Base-by-base conservation (phyloP, 176 grass and related monocot genomes). In the Canna indica region DNA sequence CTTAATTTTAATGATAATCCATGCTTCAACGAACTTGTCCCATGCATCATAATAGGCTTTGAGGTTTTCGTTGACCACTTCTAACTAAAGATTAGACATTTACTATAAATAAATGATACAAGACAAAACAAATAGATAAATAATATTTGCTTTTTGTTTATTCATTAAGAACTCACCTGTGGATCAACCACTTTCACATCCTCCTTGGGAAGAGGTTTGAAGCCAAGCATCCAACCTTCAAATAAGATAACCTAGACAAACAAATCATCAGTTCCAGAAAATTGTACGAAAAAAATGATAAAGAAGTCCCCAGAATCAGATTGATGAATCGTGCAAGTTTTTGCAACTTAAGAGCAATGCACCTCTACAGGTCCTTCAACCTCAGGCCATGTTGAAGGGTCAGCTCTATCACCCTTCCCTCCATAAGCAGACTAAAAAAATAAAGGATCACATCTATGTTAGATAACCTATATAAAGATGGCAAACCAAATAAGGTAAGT, bases 151-250 rank as follows among this genome's bases (percentile, higher is more conserved):
- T 7, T n/a, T 20, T 33, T 16, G 31, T 39, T 41, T 7, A 30
- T 29, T 29, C 12, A 33, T 16, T n/a, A 27, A 67, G 36, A 78
- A 82, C 64, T 82, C 39, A 59, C 95, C 78, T 93, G 90, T 63
- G 86, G 90, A 72, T 99, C 84, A 73, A 99, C 77, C 68, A 75
- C 82, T 84, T 90, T 88, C 33, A 90, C 95, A 82, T 72, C 84
- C 78, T 93, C 95, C 81, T 86, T 88, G 41, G 84, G 82, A 88
- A 90, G 90, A 76, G 86, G 90, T 80, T 88, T 99, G 79, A 99
- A 99, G 68, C 95, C 95, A 83, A 99, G 95, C 95, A 99, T 99
- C 95, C 95, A 94, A 70, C 95, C 95, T 84, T 99, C 95, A 82
- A 99, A 99, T 9, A 99, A 80, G 79, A 99, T 76, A 78, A 93